phyloP scores from a whole-genome alignment of 352 stramenopile genomes.

The Globisporangium orthogonon region DNA sequence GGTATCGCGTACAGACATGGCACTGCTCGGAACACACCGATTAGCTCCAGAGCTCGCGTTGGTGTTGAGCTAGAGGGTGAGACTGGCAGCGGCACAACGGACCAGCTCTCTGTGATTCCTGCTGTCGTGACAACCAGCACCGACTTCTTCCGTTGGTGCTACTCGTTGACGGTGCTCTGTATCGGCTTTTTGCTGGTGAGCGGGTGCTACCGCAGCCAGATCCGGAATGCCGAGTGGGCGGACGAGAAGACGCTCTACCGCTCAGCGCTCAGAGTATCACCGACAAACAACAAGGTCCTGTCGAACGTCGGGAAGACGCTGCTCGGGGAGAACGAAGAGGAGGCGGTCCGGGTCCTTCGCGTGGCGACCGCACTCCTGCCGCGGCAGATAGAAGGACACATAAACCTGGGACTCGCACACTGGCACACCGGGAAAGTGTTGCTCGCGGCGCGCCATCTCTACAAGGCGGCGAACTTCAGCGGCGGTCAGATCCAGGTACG shows the following conservation, averaged over 20 bases:
- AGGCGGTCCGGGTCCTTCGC: constrained; percentile 31
- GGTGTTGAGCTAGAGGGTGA: not conserved
- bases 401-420: constrained; percentile 50
- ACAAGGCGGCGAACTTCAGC: constrained; percentile 31
- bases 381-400: constrained; percentile 43
- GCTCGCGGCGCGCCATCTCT: constrained; percentile 42
- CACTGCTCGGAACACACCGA: not conserved
- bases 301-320: constrained; percentile 65
- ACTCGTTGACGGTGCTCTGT: constrained; percentile 10
- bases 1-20: constrained; percentile 17
- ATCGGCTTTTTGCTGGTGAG: constrained; percentile 21
- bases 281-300: constrained; percentile 74
- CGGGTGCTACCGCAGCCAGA: constrained; percentile 31
- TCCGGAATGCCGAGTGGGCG: constrained; percentile 63
- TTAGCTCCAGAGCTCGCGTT: not conserved
- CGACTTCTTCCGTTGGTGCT: constrained; percentile 6
- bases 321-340: constrained; percentile 32
- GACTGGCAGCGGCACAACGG: not conserved
- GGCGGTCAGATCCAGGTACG: constrained; percentile 11
- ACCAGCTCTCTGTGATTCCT: not conserved
- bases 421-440: constrained; percentile 15
- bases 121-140: not conserved
- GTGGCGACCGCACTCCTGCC: constrained; percentile 31
- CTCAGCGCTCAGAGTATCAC: constrained; percentile 38
- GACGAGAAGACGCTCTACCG: constrained; percentile 54